These are phyloP conservation scores for Fistulinella staudtii DNA, from an alignment of 1,284 basidiomycete genomes.

Conservation along the genomic window DNA sequence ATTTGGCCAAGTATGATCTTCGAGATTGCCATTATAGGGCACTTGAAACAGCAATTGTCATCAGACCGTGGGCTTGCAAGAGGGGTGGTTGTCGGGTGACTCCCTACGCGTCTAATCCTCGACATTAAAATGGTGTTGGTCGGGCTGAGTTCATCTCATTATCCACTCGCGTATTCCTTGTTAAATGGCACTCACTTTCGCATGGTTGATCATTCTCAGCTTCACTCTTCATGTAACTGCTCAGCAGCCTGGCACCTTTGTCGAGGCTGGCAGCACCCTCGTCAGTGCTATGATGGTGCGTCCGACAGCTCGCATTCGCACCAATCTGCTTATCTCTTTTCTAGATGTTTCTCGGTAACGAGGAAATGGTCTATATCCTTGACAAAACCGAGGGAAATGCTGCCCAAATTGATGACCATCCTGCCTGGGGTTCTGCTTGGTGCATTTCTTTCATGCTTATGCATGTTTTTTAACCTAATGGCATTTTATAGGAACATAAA, in stretches of 20 bases:
- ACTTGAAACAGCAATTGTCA: too few species aligned
- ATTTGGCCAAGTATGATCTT: too few species aligned
- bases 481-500: conserved; percentile 26
- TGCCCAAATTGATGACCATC: conserved; percentile 37
- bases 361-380: conserved; percentile 46
- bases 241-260: conserved; percentile 42
- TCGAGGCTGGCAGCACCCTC: conserved; percentile 48
- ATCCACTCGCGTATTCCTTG: too few species aligned
- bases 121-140: too few species aligned
- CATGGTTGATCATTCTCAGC: conserved; percentile 16
- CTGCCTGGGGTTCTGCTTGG: conserved; percentile 45
- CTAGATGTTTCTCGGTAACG: conserved; percentile 54
- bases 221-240: conserved; percentile 29
- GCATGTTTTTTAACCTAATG: too few species aligned
- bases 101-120: too few species aligned
- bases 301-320: not conserved
- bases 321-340: not conserved
- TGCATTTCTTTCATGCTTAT: conserved; percentile 15
- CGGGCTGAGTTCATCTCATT: too few species aligned
- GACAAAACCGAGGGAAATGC: conserved; percentile 47
- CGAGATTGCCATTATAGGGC: too few species aligned
- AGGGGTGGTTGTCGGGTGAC: too few species aligned
- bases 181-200: conserved; percentile 2
- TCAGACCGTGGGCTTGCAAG: too few species aligned
- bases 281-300: conserved; percentile 65